A percentile compares a stretch with the other conserved stretches of the same genome.
Conservation (phyloP, 2,329 filamentous ascomycete species). For the Tolypocladium paradoxum region DNA sequence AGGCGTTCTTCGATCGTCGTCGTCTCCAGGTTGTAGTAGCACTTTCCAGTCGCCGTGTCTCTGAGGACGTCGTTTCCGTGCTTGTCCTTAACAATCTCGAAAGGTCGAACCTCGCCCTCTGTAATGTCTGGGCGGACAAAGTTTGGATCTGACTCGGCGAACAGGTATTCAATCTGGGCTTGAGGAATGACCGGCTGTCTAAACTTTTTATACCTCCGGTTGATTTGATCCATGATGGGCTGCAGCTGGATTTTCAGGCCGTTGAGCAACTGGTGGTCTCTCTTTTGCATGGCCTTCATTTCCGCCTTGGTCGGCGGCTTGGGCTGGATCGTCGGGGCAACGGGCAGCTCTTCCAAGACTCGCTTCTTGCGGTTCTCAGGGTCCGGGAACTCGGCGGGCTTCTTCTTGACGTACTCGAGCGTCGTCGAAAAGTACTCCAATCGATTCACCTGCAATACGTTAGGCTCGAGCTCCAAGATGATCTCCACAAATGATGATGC, state of each 20-base stretch:
- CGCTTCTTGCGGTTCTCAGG: conserved; percentile 79
- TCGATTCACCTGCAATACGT: conserved; percentile 40
- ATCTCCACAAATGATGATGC: conserved; percentile 11
- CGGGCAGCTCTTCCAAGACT: conserved; percentile 62
- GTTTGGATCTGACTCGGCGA: conserved; percentile 70
- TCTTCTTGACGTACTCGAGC: conserved; percentile 64
- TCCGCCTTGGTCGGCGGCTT: conserved; percentile 65
- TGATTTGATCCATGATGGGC: conserved; percentile 95
- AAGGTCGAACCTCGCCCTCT: conserved; percentile 55
- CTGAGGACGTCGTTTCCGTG: conserved; percentile 67
- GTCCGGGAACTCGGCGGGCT: conserved; percentile 79
- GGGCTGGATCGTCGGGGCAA: conserved; percentile 63
- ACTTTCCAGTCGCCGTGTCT: conserved; percentile 67
- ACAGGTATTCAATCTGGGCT: conserved; percentile 65
- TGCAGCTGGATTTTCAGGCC: conserved; percentile 80
- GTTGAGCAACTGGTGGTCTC: conserved; percentile 76
- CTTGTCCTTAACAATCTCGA: conserved; percentile 67
- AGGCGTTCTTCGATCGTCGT: conserved; percentile 91
- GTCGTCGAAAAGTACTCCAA: conserved; percentile 69
- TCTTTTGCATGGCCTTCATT: conserved; percentile 66
- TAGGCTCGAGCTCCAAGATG: background rate
- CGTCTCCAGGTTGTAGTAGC: conserved; percentile 91
- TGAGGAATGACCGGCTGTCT: conserved; percentile 69
- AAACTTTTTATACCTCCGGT: conserved; percentile 81
- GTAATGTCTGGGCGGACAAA: conserved; percentile 49